Conservation (phyloP, 805 yeast species). For the Yarrowia keelungensis region DNA sequence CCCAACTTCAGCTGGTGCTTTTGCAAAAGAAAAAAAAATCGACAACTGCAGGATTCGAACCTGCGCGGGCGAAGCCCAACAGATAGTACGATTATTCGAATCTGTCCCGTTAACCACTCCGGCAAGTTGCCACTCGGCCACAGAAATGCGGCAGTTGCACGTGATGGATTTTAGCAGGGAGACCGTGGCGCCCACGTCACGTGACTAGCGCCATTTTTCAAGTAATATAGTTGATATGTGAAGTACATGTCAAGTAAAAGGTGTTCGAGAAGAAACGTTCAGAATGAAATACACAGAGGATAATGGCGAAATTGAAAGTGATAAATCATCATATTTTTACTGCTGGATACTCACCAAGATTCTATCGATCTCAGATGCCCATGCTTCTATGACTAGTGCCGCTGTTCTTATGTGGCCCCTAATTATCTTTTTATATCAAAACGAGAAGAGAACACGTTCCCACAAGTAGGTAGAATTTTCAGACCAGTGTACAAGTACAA, state of each 20-base stretch:
- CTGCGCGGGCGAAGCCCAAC: conserved; percentile 50
- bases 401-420: no score
- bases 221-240: neutral
- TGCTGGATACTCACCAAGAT: no score
- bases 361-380: no score
- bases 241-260: neutral
- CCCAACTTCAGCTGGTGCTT: neutral
- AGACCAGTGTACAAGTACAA: no score
- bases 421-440: no score
- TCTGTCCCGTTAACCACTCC: conserved; percentile 39
- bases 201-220: neutral
- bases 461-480: no score
- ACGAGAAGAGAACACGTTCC: no score
- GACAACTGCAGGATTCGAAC: conserved; percentile 51
- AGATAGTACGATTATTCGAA: conserved; percentile 36
- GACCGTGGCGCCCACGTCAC: neutral
- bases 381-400: no score
- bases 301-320: neutral
- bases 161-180: neutral
- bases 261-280: neutral
- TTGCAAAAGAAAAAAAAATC: conserved; percentile 10
- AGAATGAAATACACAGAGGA: no score
- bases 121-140: conserved; percentile 38
- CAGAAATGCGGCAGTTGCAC: neutral
- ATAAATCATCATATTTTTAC: neutral